Base-by-base conservation (phyloP, 177 flowering plant species). In the Vitis hybrid region DNA sequence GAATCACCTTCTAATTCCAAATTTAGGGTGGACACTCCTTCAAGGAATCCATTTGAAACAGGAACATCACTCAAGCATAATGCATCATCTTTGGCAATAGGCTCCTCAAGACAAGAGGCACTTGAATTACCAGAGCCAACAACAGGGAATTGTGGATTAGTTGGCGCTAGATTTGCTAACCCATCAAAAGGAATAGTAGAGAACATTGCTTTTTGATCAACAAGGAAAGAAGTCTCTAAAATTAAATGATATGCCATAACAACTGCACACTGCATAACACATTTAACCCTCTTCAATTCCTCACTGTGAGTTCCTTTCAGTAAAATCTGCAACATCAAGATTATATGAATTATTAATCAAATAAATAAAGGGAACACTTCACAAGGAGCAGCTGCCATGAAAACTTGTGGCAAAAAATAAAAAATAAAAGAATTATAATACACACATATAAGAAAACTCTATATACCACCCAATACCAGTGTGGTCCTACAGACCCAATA, bases 241-340 rank as follows among this genome's bases (percentile, higher is more conserved):
- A 90, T 86, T 62, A 92, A 78, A 85, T 92, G 97, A 73, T 93
- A 88, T 70, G 98, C 97, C 79, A 87, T 75, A 71, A 83, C 74
- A 73, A 93, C 88, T 14, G 97, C 85, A 82, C 81, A 85, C 59
- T 84, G 91, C 15, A 93, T 82, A 57, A 91, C 91, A 79, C 78
- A 67, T 78, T 95, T 95, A 48, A 91, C 79, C 79, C 75, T 90
- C 83, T 95, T 95, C 82, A 95, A 71, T 68, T 90, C 97, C 57
- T 90, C 90, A 73, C 86, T 87, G 71, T 79, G 86, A 51, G 91
- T 81, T 72, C 99, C 99, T 83, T 89, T 93, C 82, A 95, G 82
- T 78, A 95, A 83, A 83, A 95, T 83, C 99, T 95, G 94, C 76
- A 75, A 49, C 51, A 74, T 50, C 10, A 56, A 58, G 62, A 26